Conservation (phyloP, 2,329 filamentous ascomycete genomes). For the Aspergillus clavatus region DNA sequence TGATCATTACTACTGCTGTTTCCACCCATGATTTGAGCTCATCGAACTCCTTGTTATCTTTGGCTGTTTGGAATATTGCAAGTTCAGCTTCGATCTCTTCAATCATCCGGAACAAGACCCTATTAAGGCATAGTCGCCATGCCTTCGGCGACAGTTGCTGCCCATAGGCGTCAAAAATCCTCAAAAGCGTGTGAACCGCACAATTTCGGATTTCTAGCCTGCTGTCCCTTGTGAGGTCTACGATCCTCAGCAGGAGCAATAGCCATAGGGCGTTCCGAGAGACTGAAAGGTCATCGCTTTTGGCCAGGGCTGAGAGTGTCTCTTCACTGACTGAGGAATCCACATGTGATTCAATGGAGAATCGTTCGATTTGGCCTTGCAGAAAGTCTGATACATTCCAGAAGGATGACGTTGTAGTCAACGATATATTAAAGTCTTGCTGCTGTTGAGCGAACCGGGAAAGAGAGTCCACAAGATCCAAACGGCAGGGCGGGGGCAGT, state of each 20-base stretch:
- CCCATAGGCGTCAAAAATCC: conserved; percentile 88
- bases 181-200: conserved; percentile 82
- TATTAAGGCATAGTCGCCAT: conserved; percentile 78
- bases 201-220: conserved; percentile 46
- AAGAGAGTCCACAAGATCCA: conserved; percentile 77
- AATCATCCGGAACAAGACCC: conserved; percentile 74
- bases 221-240: conserved; percentile 38
- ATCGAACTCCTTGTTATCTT: conserved; percentile 18
- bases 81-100: conserved; percentile 60
- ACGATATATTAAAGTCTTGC: conserved; percentile 89
- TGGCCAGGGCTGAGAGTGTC: conserved; percentile 54
- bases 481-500: conserved; percentile 65
- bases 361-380: conserved; percentile 45
- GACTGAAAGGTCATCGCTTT: conserved; percentile 54
- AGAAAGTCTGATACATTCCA: conserved; percentile 93
- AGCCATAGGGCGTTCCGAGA: conserved; percentile 43
- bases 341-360: conserved; percentile 35
- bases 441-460: conserved; percentile 84
- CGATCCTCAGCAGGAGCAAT: conserved; percentile 36
- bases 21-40: conserved; percentile 61
- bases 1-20: conserved; percentile 68
- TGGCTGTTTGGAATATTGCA: conserved; percentile 11
- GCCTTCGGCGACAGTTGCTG: conserved; percentile 70
- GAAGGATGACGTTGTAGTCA: conserved; percentile 92
- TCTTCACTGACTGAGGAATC: conserved; percentile 51